A percentile compares a stretch with the other conserved stretches of the same genome.
Conservation (phyloP, 169 alveolate species). For the Babesia bigemina region DNA sequence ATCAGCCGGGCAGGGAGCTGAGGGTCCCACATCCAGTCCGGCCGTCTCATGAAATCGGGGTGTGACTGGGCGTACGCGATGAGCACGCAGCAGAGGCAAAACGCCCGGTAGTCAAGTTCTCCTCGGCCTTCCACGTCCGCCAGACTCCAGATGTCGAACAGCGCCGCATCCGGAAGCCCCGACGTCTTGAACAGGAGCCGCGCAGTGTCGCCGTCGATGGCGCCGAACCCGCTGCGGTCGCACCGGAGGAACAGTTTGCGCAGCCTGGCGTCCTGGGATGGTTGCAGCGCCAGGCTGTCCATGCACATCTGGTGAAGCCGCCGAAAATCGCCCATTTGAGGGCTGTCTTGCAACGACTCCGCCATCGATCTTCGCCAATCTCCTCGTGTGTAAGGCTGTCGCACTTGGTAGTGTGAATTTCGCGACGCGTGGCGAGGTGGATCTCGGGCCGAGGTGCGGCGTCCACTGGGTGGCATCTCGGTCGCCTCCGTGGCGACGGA, state of each 20-base stretch:
- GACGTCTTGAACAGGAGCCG: constrained; percentile 49
- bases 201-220: constrained; percentile 44
- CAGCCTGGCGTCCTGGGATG: constrained; percentile 16
- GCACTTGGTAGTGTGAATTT: neutral
- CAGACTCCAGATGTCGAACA: constrained; percentile 52
- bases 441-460: no score
- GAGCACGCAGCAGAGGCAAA: constrained; percentile 53
- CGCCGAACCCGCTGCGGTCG: constrained; percentile 60
- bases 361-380: constrained; percentile 5
- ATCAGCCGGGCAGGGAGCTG: constrained; percentile 10
- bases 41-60: constrained; percentile 1
- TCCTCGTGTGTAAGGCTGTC: neutral
- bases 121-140: constrained; percentile 51
- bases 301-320: constrained; percentile 14
- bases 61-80: constrained; percentile 42
- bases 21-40: constrained; percentile 10
- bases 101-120: constrained; percentile 57
- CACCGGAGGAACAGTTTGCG: constrained; percentile 44
- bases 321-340: neutral
- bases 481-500: no score
- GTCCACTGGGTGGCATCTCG: no score
- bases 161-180: constrained; percentile 38
- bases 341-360: neutral
- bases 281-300: constrained; percentile 10
- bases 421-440: no score